Evolutionary conservation across 495 filamentous ascomycete genomes (phyloP).

Genomic region (Cairneyella variabilis): DNA sequence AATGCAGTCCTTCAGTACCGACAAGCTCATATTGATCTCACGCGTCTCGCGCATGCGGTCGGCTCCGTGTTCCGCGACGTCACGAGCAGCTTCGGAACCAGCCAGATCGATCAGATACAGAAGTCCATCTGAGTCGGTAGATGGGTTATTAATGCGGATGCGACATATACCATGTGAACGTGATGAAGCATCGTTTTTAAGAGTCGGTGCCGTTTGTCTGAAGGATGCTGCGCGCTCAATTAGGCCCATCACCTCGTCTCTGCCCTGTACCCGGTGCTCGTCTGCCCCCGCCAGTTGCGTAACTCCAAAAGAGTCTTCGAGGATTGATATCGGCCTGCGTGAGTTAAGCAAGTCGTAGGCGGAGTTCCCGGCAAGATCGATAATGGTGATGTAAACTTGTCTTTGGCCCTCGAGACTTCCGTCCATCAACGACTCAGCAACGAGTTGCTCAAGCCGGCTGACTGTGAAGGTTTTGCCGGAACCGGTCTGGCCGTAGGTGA

Average conservation of each 20-base stretch:
- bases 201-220: conserved; percentile 25
- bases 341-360: conserved; percentile 4
- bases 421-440: conserved; percentile 27
- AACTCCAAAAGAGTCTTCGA: conserved; percentile 23
- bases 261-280: conserved; percentile 7
- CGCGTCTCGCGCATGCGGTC: conserved; percentile 37
- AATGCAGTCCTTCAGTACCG: conserved; percentile 40
- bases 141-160: conserved; percentile 36
- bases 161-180: conserved; percentile 46
- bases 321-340: conserved; percentile 1
- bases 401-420: conserved; percentile 23
- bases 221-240: conserved; percentile 28
- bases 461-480: conserved; percentile 31
- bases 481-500: conserved; percentile 33
- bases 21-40: conserved; percentile 44
- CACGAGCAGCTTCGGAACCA: conserved; percentile 37
- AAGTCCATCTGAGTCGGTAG: conserved; percentile 29
- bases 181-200: conserved; percentile 42
- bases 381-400: conserved; percentile 28
- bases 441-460: conserved; percentile 11
- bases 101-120: conserved; percentile 46
- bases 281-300: conserved; percentile 20
- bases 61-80: conserved; percentile 28
- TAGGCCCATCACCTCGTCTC: conserved; percentile 19
- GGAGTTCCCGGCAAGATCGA: conserved; percentile 30